These are phyloP conservation scores for Danielozyma ontarioensis DNA, from an alignment of 805 yeast genomes.

Conservation along the genomic window DNA sequence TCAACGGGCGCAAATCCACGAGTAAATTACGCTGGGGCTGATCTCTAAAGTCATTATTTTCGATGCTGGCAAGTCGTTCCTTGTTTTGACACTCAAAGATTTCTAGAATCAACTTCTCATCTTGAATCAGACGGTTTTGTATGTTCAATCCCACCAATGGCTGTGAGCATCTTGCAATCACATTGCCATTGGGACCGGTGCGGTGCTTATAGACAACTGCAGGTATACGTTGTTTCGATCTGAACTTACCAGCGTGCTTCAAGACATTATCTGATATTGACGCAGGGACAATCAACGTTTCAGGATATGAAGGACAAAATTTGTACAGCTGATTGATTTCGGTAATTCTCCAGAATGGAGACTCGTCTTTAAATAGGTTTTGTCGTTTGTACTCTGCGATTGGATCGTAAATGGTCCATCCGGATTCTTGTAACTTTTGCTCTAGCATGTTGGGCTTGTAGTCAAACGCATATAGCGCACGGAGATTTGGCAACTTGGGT, in stretches of 20 bases:
- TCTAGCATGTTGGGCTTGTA: constrained; percentile 77
- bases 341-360: constrained; percentile 64
- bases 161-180: constrained; percentile 87
- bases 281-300: constrained; percentile 62
- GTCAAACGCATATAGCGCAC: constrained; percentile 67
- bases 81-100: constrained; percentile 57
- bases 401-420: constrained; percentile 72
- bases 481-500: constrained; percentile 40
- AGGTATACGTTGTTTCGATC: constrained; percentile 85
- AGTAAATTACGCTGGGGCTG: constrained; percentile 54
- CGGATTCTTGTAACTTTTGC: constrained; percentile 37
- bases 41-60: constrained; percentile 14
- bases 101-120: constrained; percentile 75
- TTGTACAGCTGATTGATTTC: constrained; percentile 57
- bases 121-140: constrained; percentile 84
- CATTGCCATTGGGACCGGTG: constrained; percentile 51
- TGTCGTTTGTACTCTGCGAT: constrained; percentile 66
- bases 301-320: constrained; percentile 75
- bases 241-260: constrained; percentile 74
- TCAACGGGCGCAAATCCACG: constrained; percentile 87
- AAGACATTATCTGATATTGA: constrained; percentile 76
- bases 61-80: constrained; percentile 16
- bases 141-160: constrained; percentile 83
- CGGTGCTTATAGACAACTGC: constrained; percentile 71
- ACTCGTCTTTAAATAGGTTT: constrained; percentile 41